Conservation (phyloP, 139 green algal species). For the Chloropicon primus region DNA sequence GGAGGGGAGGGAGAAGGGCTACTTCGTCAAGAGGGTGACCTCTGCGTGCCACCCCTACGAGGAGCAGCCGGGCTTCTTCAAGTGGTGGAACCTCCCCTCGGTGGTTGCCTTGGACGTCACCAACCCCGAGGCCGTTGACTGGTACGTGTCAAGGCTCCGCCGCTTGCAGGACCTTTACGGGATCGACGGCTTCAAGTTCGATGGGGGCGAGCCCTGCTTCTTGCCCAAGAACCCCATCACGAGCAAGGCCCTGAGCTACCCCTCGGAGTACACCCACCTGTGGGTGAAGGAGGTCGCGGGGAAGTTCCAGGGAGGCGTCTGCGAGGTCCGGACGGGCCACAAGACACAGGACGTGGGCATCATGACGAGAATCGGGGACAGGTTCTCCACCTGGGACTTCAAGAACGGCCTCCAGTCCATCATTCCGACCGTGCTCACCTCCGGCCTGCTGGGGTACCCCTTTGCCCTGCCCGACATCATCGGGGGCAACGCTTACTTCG, state of each 20-base stretch:
- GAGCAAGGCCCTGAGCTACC: conserved; percentile 24
- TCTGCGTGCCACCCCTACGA: not conserved
- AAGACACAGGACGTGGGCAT: conserved; percentile 26
- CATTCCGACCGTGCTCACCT: conserved; percentile 49
- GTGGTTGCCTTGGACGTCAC: conserved; percentile 48
- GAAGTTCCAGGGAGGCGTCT: conserved; percentile 27
- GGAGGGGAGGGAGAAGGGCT: conserved; percentile 36
- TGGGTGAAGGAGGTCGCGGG: conserved; percentile 30
- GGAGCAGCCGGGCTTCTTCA: conserved; percentile 31
- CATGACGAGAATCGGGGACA: conserved; percentile 45
- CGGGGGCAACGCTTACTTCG: conserved; percentile 52
- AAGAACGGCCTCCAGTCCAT: conserved; percentile 39
- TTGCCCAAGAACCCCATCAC: conserved; percentile 29
- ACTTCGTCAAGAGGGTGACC: conserved; percentile 28
- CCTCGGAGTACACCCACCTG: conserved; percentile 41
- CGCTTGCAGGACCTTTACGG: conserved; percentile 25
- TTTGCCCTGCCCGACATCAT: conserved; percentile 55
- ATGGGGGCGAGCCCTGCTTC: conserved; percentile 56
- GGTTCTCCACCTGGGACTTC: conserved; percentile 40
- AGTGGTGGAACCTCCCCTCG: conserved; percentile 38
- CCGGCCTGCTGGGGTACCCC: conserved; percentile 46
- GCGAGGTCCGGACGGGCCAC: conserved; percentile 48
- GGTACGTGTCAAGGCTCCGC: conserved; percentile 37
- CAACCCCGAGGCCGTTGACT: conserved; percentile 44
- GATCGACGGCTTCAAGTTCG: conserved; percentile 59